Percentiles rank a stretch among this genome's conserved stretches.
phyloP scores from a whole-genome alignment of 1,284 basidiomycete genomes.

The Austroboletus niveus region DNA sequence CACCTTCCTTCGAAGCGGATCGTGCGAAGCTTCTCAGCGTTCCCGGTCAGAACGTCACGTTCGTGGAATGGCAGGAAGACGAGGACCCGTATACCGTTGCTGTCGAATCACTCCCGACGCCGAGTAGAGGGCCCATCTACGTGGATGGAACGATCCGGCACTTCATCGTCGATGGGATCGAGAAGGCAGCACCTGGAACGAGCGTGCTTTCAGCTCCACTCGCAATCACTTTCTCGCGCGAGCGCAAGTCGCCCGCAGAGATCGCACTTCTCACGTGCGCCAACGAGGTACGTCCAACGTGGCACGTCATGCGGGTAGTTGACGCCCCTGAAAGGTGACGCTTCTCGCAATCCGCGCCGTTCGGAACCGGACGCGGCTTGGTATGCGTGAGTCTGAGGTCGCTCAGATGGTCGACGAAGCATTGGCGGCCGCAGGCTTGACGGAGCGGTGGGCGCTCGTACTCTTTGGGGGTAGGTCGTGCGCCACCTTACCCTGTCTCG shows the following conservation, averaged over 20 bases:
- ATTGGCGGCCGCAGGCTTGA: constrained; percentile 57
- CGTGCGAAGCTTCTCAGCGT: constrained; percentile 63
- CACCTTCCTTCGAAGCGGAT: constrained; percentile 75
- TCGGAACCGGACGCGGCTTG: constrained; percentile 59
- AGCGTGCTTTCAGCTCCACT: constrained; percentile 48
- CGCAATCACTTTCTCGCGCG: constrained; percentile 61
- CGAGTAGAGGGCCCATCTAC: constrained; percentile 42
- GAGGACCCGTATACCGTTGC: constrained; percentile 64
- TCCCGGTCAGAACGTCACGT: constrained; percentile 46
- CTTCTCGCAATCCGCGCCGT: constrained; percentile 71
- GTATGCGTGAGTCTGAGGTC: constrained; percentile 75
- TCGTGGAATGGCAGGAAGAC: constrained; percentile 74
- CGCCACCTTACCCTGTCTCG: neutral
- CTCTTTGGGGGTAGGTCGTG: constrained; percentile 70
- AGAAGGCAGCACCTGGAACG: constrained; percentile 42
- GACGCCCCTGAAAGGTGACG: constrained; percentile 55
- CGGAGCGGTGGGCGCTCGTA: constrained; percentile 58
- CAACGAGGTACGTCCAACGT: constrained; percentile 59
- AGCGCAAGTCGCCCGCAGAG: constrained; percentile 73
- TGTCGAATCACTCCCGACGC: constrained; percentile 40
- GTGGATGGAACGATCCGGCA: constrained; percentile 61
- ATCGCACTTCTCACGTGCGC: constrained; percentile 72
- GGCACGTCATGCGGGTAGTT: constrained; percentile 1
- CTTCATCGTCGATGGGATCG: constrained; percentile 62
- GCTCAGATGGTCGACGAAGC: constrained; percentile 53